These are phyloP conservation scores for Trichoderma asperellum DNA, from an alignment of 2,329 filamentous ascomycete genomes.

Conservation along the genomic window DNA sequence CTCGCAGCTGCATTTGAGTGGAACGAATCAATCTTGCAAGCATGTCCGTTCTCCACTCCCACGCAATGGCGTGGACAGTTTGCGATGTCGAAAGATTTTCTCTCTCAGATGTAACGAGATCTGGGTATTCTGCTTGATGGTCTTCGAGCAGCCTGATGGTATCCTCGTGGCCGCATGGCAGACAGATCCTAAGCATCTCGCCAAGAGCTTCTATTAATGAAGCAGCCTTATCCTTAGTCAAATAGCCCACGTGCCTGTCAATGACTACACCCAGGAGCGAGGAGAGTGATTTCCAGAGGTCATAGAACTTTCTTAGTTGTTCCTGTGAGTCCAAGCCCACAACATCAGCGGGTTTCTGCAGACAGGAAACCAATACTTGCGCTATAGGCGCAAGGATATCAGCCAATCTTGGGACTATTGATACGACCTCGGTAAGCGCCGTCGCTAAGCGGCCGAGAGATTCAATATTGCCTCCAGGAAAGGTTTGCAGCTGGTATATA, in stretches of 20 bases:
- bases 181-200: constrained; percentile 48
- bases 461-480: constrained; percentile 48
- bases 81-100: constrained; percentile 41
- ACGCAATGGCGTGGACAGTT: constrained; percentile 56
- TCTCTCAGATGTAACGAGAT: constrained; percentile 21
- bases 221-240: constrained; percentile 51
- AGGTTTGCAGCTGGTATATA: constrained; percentile 50
- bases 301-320: constrained; percentile 47
- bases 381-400: constrained; percentile 49
- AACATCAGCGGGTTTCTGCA: constrained; percentile 39
- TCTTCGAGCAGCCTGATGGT: constrained; percentile 39
- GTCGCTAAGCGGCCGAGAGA: constrained; percentile 50
- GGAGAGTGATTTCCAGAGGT: constrained; percentile 50
- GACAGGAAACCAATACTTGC: constrained; percentile 42
- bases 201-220: constrained; percentile 48
- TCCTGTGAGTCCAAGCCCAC: constrained; percentile 33
- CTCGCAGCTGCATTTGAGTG: constrained; percentile 87
- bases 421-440: constrained; percentile 46
- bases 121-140: constrained; percentile 40
- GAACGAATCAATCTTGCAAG: constrained; percentile 76
- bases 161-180: constrained; percentile 45
- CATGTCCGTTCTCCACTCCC: constrained; percentile 71
- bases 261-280: constrained; percentile 51
- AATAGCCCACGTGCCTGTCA: constrained; percentile 59
- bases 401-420: constrained; percentile 52